Evolutionary conservation across 176 grass and related monocot genomes (phyloP).

Genomic region (maize (Zea mays)): Zm-B73-REFERENCE-NAM-5.0 NC_050100.1:185368001-185368500

Average conservation of each 20-base stretch:
- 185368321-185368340: conserved; percentile 30
- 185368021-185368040: conserved; percentile 19
- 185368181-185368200: conserved; percentile 16
- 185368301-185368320: conserved; percentile 31
- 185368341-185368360: conserved; percentile 33
- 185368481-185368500: neutral
- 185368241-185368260: neutral
- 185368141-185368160: conserved; percentile 8
- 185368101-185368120: conserved; percentile 19
- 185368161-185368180: conserved; percentile 2
- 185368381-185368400: conserved; percentile 33
- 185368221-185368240: conserved; percentile 4
- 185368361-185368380: conserved; percentile 15
- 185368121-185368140: neutral
- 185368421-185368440: conserved; percentile 12
- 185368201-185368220: conserved; percentile 47
- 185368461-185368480: neutral
- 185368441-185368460: conserved; percentile 5
- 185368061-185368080: conserved; percentile 11
- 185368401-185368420: conserved; percentile 8
- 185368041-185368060: neutral
- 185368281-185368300: conserved; percentile 37
- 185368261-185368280: neutral
- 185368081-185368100: neutral
- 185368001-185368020: conserved; percentile 16